Evolutionary conservation across 768 basidiomycete genomes (phyloP).

Genomic region (Mycena filopes): DNA sequence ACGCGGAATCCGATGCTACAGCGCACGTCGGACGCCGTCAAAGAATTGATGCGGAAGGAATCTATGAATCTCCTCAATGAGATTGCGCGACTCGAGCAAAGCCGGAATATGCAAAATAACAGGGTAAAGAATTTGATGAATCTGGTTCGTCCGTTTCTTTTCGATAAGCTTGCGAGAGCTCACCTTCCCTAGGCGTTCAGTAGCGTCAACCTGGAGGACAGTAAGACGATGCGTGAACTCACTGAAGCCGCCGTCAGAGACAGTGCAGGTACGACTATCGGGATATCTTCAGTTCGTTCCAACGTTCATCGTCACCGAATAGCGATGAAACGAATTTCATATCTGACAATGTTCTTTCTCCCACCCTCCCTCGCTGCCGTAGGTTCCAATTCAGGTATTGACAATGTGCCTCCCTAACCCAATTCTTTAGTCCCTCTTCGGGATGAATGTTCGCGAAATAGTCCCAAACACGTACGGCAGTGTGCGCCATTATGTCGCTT

Average conservation of each 20-base stretch:
- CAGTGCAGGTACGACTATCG: slow-evolving; percentile 54
- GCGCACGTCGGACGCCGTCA: slow-evolving; percentile 29
- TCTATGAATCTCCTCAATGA: slow-evolving; percentile 58
- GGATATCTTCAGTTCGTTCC: neutral
- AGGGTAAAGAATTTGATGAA: slow-evolving; percentile 63
- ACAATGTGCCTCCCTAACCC: neutral
- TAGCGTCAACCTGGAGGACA: slow-evolving; percentile 60
- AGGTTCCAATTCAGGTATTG: slow-evolving; percentile 25
- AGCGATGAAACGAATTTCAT: slow-evolving; percentile 67
- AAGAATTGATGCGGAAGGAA: slow-evolving; percentile 51
- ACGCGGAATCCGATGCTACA: slow-evolving; percentile 61
- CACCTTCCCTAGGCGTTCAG: slow-evolving; percentile 53
- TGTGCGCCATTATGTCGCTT: slow-evolving; percentile 50
- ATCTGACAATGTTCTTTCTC: slow-evolving; percentile 70
- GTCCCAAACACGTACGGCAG: slow-evolving; percentile 47
- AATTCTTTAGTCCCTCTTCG: slow-evolving; percentile 56
- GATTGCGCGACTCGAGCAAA: slow-evolving; percentile 58
- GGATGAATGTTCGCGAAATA: slow-evolving; percentile 62
- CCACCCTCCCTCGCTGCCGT: slow-evolving; percentile 63
- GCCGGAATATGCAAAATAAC: slow-evolving; percentile 52
- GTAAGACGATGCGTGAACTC: slow-evolving; percentile 50
- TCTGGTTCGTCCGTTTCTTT: slow-evolving; percentile 43
- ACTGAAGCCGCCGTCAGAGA: slow-evolving; percentile 54
- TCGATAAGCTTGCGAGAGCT: neutral
- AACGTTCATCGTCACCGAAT: no score